A percentile compares a stretch with the other conserved stretches of the same genome.
These are phyloP conservation scores for Lactifluus subvellereus DNA, from an alignment of 768 basidiomycete genomes.

Conservation along the genomic window DNA sequence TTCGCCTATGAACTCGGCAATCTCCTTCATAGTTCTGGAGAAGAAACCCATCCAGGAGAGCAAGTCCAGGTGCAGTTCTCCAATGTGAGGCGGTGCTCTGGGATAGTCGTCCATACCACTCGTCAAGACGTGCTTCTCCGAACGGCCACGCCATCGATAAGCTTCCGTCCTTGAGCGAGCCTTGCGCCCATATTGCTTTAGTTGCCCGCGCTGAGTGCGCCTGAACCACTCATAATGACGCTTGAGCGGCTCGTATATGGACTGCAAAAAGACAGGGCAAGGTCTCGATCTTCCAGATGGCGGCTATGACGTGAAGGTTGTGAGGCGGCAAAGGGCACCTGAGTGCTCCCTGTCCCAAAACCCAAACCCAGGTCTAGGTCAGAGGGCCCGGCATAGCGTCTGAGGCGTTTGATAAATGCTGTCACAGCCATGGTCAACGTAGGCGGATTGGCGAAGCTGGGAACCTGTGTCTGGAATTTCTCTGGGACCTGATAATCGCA, in stretches of 20 bases:
- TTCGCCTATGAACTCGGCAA: constrained; percentile 83
- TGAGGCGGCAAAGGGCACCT: constrained; percentile 42
- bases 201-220: constrained; percentile 87
- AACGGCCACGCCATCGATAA: constrained; percentile 92
- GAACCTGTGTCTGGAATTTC: constrained; percentile 92
- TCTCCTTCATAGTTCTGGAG: constrained; percentile 85
- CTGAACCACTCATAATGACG: constrained; percentile 97
- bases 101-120: constrained; percentile 98
- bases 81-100: constrained; percentile 79
- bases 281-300: constrained; percentile 52
- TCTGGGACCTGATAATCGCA: constrained; percentile 56
- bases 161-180: constrained; percentile 86
- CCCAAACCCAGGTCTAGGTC: constrained; percentile 63
- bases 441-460: constrained; percentile 91
- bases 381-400: constrained; percentile 42
- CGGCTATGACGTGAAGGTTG: constrained; percentile 26
- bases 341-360: constrained; percentile 44
- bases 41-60: constrained; percentile 98
- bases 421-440: constrained; percentile 93
- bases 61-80: constrained; percentile 89
- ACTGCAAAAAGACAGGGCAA: constrained; percentile 59
- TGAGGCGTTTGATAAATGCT: constrained; percentile 77
- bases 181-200: constrained; percentile 81
- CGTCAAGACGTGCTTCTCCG: constrained; percentile 80
- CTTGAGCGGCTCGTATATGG: constrained; percentile 78